Conservation (phyloP, 139 green algal species). For the Asterochloris erici region DNA sequence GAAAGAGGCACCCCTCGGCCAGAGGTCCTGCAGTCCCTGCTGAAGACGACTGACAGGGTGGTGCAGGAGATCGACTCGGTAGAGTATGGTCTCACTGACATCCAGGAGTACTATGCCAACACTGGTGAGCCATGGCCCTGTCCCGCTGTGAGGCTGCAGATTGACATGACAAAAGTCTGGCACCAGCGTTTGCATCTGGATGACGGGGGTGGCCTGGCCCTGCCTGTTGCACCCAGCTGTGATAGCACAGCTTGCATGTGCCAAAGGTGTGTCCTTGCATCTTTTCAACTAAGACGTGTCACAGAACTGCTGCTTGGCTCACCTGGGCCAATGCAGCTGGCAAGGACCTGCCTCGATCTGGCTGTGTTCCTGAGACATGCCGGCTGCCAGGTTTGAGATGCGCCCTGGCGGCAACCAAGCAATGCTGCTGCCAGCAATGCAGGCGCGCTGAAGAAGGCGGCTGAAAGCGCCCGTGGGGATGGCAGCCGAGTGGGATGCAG, state of each 20-base stretch:
- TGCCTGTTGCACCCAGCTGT: too few species aligned
- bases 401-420: too few species aligned
- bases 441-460: constrained; percentile 82
- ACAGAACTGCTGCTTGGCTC: too few species aligned
- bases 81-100: constrained; percentile 98
- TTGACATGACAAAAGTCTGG: neutral
- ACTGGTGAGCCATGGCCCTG: constrained; percentile 28
- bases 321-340: too few species aligned
- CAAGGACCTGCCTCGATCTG: too few species aligned
- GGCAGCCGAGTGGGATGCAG: constrained; percentile 56
- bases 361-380: too few species aligned
- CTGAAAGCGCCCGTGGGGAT: constrained; percentile 53
- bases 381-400: too few species aligned
- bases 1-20: constrained; percentile 71
- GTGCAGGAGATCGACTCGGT: constrained; percentile 95
- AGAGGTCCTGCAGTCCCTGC: constrained; percentile 73
- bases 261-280: too few species aligned
- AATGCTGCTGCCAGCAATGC: constrained; percentile 30
- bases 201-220: too few species aligned
- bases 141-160: neutral
- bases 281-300: too few species aligned
- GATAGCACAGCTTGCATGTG: too few species aligned
- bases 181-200: neutral
- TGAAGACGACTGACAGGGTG: constrained; percentile 81
- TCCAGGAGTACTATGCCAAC: constrained; percentile 96